These are phyloP conservation scores for Penicillium bovifimosum DNA, from an alignment of 495 filamentous ascomycete genomes.

Conservation along the genomic window DNA sequence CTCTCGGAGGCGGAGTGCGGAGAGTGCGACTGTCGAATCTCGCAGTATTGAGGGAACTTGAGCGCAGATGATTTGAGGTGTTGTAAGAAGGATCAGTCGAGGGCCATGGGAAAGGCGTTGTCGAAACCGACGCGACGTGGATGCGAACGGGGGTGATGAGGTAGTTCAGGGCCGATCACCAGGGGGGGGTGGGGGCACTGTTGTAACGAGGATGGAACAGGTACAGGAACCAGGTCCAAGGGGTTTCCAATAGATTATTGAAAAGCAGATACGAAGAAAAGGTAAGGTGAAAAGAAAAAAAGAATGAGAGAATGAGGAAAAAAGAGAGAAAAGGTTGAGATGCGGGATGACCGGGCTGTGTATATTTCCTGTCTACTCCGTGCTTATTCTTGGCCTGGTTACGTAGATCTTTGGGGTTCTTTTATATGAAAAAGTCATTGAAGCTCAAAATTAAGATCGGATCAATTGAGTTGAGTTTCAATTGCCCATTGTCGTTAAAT, in stretches of 20 bases:
- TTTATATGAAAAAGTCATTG: not conserved
- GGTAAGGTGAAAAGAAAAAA: too few relatives aligned
- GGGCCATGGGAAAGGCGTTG: slow-evolving; percentile 13
- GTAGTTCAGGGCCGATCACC: slow-evolving; percentile 26
- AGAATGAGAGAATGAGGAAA: not conserved
- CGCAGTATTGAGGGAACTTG: not conserved
- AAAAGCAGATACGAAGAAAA: not conserved
- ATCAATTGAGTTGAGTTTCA: not conserved
- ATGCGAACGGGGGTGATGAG: slow-evolving; percentile 30
- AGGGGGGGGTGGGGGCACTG: slow-evolving; percentile 24
- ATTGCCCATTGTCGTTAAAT: not conserved
- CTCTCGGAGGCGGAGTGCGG: slow-evolving; percentile 4
- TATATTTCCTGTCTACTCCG: too few relatives aligned
- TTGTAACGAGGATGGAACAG: not conserved
- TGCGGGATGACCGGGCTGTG: not conserved
- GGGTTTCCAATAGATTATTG: not conserved
- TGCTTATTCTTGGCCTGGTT: not conserved
- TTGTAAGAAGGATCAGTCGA: not conserved
- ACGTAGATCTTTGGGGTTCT: not conserved
- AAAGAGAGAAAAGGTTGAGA: slow-evolving; percentile 4
- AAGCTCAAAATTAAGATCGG: not conserved
- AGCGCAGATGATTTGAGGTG: not conserved
- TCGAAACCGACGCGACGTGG: slow-evolving; percentile 14
- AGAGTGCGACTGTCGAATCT: not conserved
- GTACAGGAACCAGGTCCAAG: not conserved